A percentile compares a stretch with the other conserved stretches of the same genome.
These are phyloP conservation scores for Macadamia integrifolia DNA, from an alignment of 164 flowering plant species.

Conservation along the genomic window DNA sequence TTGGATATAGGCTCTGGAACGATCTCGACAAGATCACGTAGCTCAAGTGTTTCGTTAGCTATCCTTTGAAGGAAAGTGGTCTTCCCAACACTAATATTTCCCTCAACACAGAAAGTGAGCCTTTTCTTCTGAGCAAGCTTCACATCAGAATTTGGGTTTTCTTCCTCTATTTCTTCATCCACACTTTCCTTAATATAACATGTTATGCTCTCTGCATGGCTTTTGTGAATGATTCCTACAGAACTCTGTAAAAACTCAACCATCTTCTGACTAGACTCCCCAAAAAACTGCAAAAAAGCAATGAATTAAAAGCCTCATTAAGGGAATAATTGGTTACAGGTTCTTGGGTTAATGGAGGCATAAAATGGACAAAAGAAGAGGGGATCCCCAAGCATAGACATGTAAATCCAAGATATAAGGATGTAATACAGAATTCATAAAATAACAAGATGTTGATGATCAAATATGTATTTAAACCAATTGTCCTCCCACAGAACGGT, in stretches of 20 bases:
- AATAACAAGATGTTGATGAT: no score
- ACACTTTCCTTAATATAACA: slow-evolving; percentile 74
- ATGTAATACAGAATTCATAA: no score
- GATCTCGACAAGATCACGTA: slow-evolving; percentile 87
- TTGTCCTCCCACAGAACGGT: no score
- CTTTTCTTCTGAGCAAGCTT: slow-evolving; percentile 45
- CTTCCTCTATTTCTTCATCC: slow-evolving; percentile 74
- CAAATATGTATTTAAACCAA: no score
- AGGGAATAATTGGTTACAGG: no score
- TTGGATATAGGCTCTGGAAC: slow-evolving; percentile 94
- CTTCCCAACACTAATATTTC: slow-evolving; percentile 97
- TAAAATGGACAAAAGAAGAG: not conserved
- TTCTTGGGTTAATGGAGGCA: not conserved
- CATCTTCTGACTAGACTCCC: slow-evolving; percentile 77
- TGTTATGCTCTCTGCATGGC: slow-evolving; percentile 96
- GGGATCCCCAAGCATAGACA: no score
- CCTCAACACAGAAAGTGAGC: slow-evolving; percentile 92
- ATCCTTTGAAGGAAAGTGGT: slow-evolving; percentile 94
- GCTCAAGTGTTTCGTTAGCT: slow-evolving; percentile 94
- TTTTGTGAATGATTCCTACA: slow-evolving; percentile 85
- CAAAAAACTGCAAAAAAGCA: slow-evolving; percentile 57
- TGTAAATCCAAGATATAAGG: no score
- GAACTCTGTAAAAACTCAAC: slow-evolving; percentile 82
- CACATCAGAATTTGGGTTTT: slow-evolving; percentile 33
- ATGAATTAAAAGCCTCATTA: not conserved